A percentile compares a stretch with the other conserved stretches of the same genome.
Conservation (phyloP, 176 grass and related monocot genomes). For the Triticum timopheevii region DNA sequence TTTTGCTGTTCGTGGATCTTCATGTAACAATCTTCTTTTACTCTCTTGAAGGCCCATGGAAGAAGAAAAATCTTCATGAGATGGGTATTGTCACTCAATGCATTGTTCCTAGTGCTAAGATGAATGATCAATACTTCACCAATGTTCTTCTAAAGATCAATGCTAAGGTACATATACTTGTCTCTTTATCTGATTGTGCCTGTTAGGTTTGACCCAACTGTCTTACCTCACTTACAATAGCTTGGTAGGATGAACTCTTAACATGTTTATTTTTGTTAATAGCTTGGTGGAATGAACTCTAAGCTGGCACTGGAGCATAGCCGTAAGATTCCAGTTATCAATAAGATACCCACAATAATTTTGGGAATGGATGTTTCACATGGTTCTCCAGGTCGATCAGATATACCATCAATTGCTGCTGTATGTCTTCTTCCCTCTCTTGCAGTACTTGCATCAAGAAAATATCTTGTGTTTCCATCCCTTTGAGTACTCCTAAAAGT, state of each 20-base stretch:
- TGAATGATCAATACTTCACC: conserved; percentile 93
- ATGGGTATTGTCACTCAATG: conserved; percentile 88
- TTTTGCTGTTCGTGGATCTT: not conserved
- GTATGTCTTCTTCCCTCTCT: conserved; percentile 40
- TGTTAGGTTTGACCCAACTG: conserved; percentile 8
- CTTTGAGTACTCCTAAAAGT: not conserved
- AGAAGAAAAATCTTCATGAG: conserved; percentile 96
- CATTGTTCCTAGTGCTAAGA: conserved; percentile 69
- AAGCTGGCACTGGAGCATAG: conserved; percentile 58
- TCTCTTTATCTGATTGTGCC: conserved; percentile 19
- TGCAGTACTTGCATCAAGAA: conserved; percentile 4
- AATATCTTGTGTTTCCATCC: conserved; percentile 16
- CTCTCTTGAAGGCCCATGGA: conserved; percentile 76
- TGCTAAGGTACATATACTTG: conserved; percentile 65
- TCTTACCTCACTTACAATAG: conserved; percentile 37
- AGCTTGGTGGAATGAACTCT: conserved; percentile 90
- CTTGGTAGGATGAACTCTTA: conserved; percentile 67
- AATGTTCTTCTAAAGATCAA: conserved; percentile 98
- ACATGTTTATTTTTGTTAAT: conserved; percentile 16
- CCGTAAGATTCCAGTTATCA: conserved; percentile 51
- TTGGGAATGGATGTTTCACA: conserved; percentile 91
- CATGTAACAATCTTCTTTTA: conserved; percentile 7
- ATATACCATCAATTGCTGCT: conserved; percentile 83
- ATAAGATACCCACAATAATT: conserved; percentile 66
- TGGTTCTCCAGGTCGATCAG: conserved; percentile 60